Base-by-base conservation (phyloP, 306 rosid genomes). In the Sicyos edulis region DNA sequence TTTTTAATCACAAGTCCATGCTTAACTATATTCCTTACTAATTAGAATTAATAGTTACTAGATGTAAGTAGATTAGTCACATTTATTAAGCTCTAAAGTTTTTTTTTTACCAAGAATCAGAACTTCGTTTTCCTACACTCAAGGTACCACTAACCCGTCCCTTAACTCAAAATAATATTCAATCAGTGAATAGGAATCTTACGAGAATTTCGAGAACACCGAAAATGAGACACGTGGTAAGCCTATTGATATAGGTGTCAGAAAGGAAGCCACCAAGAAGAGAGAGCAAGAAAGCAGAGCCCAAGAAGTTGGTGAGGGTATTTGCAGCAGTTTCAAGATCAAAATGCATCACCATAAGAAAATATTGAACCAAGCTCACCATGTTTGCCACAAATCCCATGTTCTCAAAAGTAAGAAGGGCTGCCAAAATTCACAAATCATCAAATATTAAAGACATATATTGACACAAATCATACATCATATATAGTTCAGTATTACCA, bases 361-460 rank as follows among this genome's bases (percentile, higher is more conserved):
- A 91, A 82, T 91, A 88, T 8, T 84, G 74, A 14, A 91, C 89
- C 78, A 91, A 8, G 87, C 96, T 91, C 76, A 84, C 85, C 91
- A 84, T 84, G 83, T 85, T 88, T 70, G 96, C 92, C 74, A 88
- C 86, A 78, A 91, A 91, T 0, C 92, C 97, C 92, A 91, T 87
- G 79, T 65, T 91, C 78, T 91, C 97, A 82, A 91, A 84, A 68
- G 89, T 86, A 54, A 84, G 70, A 79, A 91, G 72, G 3, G 78
- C 97, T 91, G 67, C 40, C 29, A 20, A 71, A 14, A 24, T 14
- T 7, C 45, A 26, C 44, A 26, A 10, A 11, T 12, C n/a, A 26
- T 26, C 32, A 26, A 26, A 26, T 26, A 26, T 26, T 26, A 26
- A 26, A 26, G 32, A 26, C 3, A 1, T 26, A 26, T 26, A 26